Evolutionary conservation across 1,284 basidiomycete genomes (phyloP).

Genomic region (Golubevia sp.): DNA sequence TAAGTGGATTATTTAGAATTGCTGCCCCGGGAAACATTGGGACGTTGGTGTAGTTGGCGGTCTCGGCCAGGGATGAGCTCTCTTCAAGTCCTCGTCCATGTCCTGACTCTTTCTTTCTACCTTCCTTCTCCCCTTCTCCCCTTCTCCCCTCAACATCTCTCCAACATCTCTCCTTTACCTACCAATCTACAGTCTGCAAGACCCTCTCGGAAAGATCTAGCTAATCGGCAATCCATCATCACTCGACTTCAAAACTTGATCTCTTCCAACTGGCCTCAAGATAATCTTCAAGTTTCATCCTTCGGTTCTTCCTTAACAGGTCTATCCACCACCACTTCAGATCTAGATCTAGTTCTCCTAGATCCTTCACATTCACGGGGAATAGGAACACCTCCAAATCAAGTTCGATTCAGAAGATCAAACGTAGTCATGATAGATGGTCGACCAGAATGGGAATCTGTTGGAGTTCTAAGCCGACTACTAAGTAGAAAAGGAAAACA

Average conservation of each 20-base stretch:
- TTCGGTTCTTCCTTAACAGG: conserved; percentile 48
- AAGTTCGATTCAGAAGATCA: conserved; percentile 28
- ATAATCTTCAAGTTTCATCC: conserved; percentile 24
- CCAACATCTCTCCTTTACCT: not conserved
- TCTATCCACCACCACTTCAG: conserved; percentile 13
- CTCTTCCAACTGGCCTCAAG: conserved; percentile 20
- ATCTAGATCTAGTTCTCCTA: conserved; percentile 41
- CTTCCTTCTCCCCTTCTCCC: not conserved
- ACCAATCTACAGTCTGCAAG: not conserved
- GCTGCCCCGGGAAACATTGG: too few species aligned
- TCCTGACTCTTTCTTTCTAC: too few species aligned
- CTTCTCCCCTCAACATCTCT: not conserved
- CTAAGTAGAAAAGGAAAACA: conserved; percentile 14
- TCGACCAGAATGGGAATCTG: conserved; percentile 6
- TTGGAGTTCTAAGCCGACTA: conserved; percentile 9
- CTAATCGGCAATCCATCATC: conserved; percentile 12
- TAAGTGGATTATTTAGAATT: too few species aligned
- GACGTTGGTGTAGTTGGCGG: too few species aligned
- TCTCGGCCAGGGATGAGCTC: too few species aligned
- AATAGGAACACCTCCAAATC: conserved; percentile 22
- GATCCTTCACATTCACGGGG: conserved; percentile 33
- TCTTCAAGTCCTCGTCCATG: too few species aligned
- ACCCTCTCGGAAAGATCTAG: not conserved
- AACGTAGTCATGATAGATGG: conserved; percentile 16
- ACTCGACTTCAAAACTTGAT: conserved; percentile 28